Percentiles rank a stretch among this genome's conserved stretches.
These are phyloP conservation scores for Nitzschia sp. DNA, from an alignment of 108 stramenopile species.

Conservation along the genomic window DNA sequence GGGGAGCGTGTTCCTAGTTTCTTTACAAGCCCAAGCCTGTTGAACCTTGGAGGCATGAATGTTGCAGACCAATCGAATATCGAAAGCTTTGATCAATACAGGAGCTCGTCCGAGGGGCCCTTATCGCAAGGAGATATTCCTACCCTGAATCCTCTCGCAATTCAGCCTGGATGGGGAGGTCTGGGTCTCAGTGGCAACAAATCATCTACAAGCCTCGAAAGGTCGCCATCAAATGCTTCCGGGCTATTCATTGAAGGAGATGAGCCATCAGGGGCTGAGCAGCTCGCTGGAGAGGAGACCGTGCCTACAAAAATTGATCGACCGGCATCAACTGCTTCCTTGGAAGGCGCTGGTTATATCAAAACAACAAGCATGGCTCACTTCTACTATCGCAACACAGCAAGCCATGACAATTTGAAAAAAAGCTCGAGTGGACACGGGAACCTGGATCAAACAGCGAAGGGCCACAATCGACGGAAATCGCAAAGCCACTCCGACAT, in stretches of 20 bases:
- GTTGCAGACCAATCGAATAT: conserved; percentile 58
- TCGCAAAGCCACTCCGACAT: conserved; percentile 33
- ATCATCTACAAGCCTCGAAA: conserved; percentile 61
- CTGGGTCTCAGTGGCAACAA: conserved; percentile 82
- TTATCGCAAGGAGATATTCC: neutral
- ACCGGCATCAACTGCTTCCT: neutral
- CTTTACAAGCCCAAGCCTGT: conserved; percentile 80
- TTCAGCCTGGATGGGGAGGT: conserved; percentile 76
- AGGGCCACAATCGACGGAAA: conserved; percentile 18
- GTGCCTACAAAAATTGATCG: neutral
- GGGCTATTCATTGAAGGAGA: conserved; percentile 78
- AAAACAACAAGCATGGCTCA: conserved; percentile 89
- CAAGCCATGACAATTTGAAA: conserved; percentile 20
- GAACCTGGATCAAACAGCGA: neutral
- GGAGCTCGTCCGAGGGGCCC: neutral
- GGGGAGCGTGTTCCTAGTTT: conserved; percentile 67
- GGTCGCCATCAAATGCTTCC: conserved; percentile 58
- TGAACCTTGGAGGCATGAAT: conserved; percentile 75
- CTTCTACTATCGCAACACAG: conserved; percentile 81
- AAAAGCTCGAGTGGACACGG: conserved; percentile 16
- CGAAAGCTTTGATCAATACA: conserved; percentile 11
- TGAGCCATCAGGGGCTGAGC: conserved; percentile 27
- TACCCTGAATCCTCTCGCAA: conserved; percentile 27
- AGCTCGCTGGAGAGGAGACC: conserved; percentile 38
- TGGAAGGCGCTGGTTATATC: conserved; percentile 41